Evolutionary conservation across 2,329 filamentous ascomycete species (phyloP).

Genomic region (Monascus ruber): DNA sequence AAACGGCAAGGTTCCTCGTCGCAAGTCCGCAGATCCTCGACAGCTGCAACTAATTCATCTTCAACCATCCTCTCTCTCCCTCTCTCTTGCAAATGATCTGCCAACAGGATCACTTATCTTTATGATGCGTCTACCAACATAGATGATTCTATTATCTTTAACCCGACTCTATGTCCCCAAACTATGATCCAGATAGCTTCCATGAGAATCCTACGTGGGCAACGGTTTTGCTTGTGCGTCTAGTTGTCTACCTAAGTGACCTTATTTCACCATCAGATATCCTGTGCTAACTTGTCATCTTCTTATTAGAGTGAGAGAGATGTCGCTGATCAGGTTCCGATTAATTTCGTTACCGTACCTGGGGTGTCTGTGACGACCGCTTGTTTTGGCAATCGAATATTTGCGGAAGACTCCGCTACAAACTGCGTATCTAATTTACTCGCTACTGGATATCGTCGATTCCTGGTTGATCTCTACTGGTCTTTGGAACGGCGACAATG

Average conservation of each 20-base stretch:
- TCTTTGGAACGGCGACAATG: constrained; percentile 43
- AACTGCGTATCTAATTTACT: constrained; percentile 54
- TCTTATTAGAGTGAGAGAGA: constrained; percentile 48
- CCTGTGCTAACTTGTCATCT: constrained; percentile 4
- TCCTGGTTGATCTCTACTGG: constrained; percentile 55
- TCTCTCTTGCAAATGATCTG: neutral
- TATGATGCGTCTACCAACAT: constrained; percentile 2
- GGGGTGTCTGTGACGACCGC: constrained; percentile 46
- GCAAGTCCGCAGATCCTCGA: too few species aligned
- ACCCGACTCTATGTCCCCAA: constrained; percentile 28
- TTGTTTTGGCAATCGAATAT: constrained; percentile 47
- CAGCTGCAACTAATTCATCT: neutral
- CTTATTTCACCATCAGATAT: neutral
- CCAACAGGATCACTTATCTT: neutral
- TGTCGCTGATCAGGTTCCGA: constrained; percentile 46
- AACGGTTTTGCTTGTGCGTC: constrained; percentile 28
- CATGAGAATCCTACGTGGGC: constrained; percentile 27
- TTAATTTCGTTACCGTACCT: constrained; percentile 51
- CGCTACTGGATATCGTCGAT: constrained; percentile 45
- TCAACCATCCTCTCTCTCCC: neutral
- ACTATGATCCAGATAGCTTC: constrained; percentile 29
- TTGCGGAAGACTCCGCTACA: constrained; percentile 39
- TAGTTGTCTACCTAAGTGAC: neutral
- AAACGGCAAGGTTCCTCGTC: too few species aligned
- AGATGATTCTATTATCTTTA: too few species aligned